Evolutionary conservation across 202 grass and related monocot genomes (phyloP).

Genomic region (Dendrocalamus latiflorus): DNA sequence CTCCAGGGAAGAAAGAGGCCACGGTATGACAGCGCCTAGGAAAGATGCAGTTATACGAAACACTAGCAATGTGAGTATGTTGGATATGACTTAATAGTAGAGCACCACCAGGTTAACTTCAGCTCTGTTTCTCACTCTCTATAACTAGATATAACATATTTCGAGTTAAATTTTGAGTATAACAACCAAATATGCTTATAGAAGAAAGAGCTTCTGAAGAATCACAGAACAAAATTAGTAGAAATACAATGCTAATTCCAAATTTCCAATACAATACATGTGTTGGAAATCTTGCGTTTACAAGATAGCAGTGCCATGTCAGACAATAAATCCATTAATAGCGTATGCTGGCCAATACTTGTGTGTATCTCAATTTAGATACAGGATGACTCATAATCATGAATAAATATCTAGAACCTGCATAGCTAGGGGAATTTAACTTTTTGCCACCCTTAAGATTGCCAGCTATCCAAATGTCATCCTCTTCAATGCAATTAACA

Average conservation of each 20-base stretch:
- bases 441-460: too few relatives aligned
- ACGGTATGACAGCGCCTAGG: background rate
- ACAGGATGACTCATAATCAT: background rate
- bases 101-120: background rate
- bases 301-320: background rate
- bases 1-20: background rate
- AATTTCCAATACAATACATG: background rate
- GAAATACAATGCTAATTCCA: background rate
- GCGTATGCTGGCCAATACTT: background rate
- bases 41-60: conserved; percentile 13
- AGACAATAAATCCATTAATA: background rate
- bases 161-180: too few relatives aligned
- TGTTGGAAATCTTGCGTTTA: background rate
- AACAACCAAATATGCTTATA: background rate
- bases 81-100: background rate
- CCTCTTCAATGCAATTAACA: too few relatives aligned
- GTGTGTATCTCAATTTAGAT: conserved; percentile 1
- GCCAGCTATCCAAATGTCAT: too few relatives aligned
- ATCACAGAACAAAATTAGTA: background rate
- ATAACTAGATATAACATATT: background rate
- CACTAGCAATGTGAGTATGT: background rate
- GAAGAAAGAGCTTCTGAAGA: background rate
- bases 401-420: background rate
- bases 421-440: too few relatives aligned
- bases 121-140: background rate